Evolutionary conservation across 495 filamentous ascomycete species (phyloP).

Genomic region (Penicillium bovifimosum): DNA sequence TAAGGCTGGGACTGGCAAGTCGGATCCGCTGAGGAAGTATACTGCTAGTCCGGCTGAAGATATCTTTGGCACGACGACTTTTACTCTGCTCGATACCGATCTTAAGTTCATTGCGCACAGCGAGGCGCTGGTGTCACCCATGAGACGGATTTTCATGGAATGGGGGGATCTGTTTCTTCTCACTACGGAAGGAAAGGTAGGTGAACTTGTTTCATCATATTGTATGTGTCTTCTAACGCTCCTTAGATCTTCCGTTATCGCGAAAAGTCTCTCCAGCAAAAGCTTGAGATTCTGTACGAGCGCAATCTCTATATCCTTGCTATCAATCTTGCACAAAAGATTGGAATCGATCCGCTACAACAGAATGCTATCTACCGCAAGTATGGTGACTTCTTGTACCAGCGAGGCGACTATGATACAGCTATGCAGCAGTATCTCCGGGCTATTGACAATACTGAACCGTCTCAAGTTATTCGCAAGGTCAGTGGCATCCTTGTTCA

Average conservation of each 20-base stretch:
- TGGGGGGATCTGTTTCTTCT: constrained; percentile 91
- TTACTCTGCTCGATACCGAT: constrained; percentile 85
- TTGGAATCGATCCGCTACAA: constrained; percentile 66
- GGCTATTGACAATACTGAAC: constrained; percentile 91
- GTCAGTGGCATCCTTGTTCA: constrained; percentile 30
- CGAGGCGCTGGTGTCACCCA: constrained; percentile 71
- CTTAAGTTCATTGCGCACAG: constrained; percentile 87
- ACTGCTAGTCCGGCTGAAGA: constrained; percentile 63
- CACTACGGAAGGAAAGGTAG: constrained; percentile 82
- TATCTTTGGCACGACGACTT: constrained; percentile 74
- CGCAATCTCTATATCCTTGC: constrained; percentile 87
- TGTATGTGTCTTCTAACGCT: constrained; percentile 5
- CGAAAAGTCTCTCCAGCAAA: constrained; percentile 84
- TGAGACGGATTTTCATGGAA: constrained; percentile 73
- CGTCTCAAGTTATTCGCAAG: constrained; percentile 90
- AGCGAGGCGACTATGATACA: constrained; percentile 88
- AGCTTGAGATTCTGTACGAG: constrained; percentile 89
- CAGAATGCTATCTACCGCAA: constrained; percentile 88
- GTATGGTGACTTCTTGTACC: constrained; percentile 94
- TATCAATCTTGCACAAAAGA: constrained; percentile 89
- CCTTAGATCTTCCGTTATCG: constrained; percentile 78
- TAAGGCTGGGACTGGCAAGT: constrained; percentile 47
- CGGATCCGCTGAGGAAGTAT: constrained; percentile 55
- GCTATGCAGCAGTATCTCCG: constrained; percentile 98
- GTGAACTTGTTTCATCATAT: constrained; percentile 4